Evolutionary conservation across 2,329 filamentous ascomycete species (phyloP), one percentile per base, ranked within the genome.

Genomic region (Endoconidiophora polonica): DNA sequence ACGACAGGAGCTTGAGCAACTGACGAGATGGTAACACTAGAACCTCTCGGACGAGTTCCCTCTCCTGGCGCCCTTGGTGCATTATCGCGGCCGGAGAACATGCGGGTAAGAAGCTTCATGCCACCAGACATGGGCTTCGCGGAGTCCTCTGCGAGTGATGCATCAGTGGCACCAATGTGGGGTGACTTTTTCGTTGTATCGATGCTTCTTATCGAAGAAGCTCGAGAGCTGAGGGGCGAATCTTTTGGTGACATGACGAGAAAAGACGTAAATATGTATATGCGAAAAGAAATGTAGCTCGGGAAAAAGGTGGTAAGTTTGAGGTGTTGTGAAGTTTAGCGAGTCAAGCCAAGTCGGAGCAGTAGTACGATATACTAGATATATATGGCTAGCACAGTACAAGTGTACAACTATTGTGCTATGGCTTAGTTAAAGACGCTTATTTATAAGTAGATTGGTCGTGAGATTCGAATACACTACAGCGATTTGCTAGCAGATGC

Each of bases 171-270:
- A 22, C 36, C 36, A 22, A 45, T 38, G 26, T 26, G 46, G 20
- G 46, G 51, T 18, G 51, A 49, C 43, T 53, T 53, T 40, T 49
- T 53, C 42, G 37, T 44, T 14, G 29, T 37, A 16, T 53, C 51
- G 43, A 49, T 38, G 29, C 51, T 53, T 46, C 47, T 45, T 37
- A 53, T 53, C 24, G 51, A 53, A 10, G 51, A 53, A n/a, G 51
- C 51, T 26, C 51, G 41, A 22, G 51, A 53, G 51, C 51, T 53
- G 20, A 49, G 39, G 18, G 51, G 51, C 6, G 51, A 40, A 10
- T 48, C 51, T 43, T 53, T 53, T 14, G 51, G 51, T 3, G 51
- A 53, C 51, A 53, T 53, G 37, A 18, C 45, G 38, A n/a, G 24
- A 16, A 37, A 10, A 24, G 24, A 24, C 3, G 24, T 41, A 9